These are phyloP conservation scores for Myxozyma mucilagina DNA, from an alignment of 805 yeast species.

Conservation along the genomic window DNA sequence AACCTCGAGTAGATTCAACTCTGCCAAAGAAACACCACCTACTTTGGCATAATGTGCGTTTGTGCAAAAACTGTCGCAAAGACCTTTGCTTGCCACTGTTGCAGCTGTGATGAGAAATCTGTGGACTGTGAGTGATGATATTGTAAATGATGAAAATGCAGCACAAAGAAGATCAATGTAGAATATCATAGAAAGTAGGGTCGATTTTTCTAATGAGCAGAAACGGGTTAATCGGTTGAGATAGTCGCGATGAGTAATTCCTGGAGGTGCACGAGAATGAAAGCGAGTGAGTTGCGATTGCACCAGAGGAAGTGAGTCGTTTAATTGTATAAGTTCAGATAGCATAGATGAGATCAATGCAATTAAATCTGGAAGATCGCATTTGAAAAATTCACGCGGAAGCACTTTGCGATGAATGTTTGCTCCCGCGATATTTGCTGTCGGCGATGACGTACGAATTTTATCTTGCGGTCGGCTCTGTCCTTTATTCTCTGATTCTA, in stretches of 20 bases:
- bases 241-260: slow-evolving; percentile 77
- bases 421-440: not conserved
- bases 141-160: slow-evolving; percentile 73
- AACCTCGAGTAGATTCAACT: slow-evolving; percentile 80
- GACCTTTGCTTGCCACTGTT: slow-evolving; percentile 83
- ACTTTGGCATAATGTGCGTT: slow-evolving; percentile 93
- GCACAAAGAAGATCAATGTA: slow-evolving; percentile 83
- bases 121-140: slow-evolving; percentile 91
- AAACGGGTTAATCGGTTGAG: slow-evolving; percentile 74
- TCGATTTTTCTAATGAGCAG: slow-evolving; percentile 81
- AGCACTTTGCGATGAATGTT: slow-evolving; percentile 31
- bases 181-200: slow-evolving; percentile 78
- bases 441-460: not conserved
- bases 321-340: slow-evolving; percentile 67
- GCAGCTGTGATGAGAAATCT: slow-evolving; percentile 88
- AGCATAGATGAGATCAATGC: slow-evolving; percentile 77
- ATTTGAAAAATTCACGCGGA: slow-evolving; percentile 59
- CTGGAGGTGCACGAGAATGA: slow-evolving; percentile 92
- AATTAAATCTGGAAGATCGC: slow-evolving; percentile 70
- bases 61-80: slow-evolving; percentile 92
- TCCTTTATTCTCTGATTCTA: too few relatives aligned
- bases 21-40: slow-evolving; percentile 85
- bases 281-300: slow-evolving; percentile 68
- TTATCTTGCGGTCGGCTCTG: too few relatives aligned
- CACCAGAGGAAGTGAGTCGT: slow-evolving; percentile 55